These are phyloP conservation scores for Pichia cephalocereana DNA, from an alignment of 805 yeast species.

Conservation along the genomic window DNA sequence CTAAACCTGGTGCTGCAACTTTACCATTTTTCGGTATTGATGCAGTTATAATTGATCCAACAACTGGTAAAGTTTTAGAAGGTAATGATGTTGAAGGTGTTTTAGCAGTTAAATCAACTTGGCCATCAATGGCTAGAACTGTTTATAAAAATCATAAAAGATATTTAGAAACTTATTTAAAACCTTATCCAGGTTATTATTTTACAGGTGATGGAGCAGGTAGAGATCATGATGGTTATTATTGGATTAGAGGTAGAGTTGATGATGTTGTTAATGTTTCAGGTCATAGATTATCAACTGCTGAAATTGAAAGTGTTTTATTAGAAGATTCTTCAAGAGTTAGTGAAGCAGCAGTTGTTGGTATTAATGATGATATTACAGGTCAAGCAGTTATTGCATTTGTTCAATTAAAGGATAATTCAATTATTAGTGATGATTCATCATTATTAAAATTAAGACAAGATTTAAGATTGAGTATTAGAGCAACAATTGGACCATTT, in stretches of 20 bases:
- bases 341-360: constrained; percentile 95
- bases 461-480: constrained; percentile 77
- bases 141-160: constrained; percentile 84
- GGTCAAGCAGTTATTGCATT: constrained; percentile 97
- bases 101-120: constrained; percentile 75
- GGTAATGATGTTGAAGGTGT: constrained; percentile 96
- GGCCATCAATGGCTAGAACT: constrained; percentile 99
- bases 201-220: constrained; percentile 99
- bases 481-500: constrained; percentile 88
- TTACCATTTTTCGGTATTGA: constrained; percentile 94
- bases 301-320: constrained; percentile 93
- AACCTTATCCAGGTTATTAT: constrained; percentile 87
- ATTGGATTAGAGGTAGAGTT: constrained; percentile 97
- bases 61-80: constrained; percentile 70
- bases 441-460: constrained; percentile 51
- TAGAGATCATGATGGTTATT: constrained; percentile 91
- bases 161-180: constrained; percentile 83
- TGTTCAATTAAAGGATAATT: constrained; percentile 65
- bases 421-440: constrained; percentile 29
- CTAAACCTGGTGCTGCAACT: constrained; percentile 96
- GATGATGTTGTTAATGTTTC: constrained; percentile 97
- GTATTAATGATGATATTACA: constrained; percentile 87
- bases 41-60: constrained; percentile 89
- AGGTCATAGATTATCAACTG: constrained; percentile 97
- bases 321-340: constrained; percentile 63